Percentiles rank a stretch among this genome's conserved stretches.
Conservation (phyloP, 2,329 filamentous ascomycete species). For the Xylariaceae sp. region DNA sequence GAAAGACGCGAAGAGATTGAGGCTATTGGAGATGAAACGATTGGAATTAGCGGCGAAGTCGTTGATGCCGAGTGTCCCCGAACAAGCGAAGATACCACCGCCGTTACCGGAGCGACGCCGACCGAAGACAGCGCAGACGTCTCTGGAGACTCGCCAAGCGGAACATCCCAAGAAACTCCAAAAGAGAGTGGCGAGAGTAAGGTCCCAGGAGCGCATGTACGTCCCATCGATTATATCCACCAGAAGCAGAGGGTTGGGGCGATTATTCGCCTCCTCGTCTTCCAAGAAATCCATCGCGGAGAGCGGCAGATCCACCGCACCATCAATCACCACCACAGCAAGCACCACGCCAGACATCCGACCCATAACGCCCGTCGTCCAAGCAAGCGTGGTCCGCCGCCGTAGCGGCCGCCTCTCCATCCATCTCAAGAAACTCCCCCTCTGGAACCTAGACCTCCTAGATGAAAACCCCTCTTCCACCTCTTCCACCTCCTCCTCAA, state of each 20-base stretch:
- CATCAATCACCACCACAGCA: conserved; percentile 22
- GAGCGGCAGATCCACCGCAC: conserved; percentile 20
- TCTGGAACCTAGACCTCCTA: conserved; percentile 28
- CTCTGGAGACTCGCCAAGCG: conserved; percentile 20
- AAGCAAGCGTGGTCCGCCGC: conserved; percentile 28
- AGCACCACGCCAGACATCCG: conserved; percentile 15
- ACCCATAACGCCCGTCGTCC: conserved; percentile 26
- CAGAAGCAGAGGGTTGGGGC: conserved; percentile 20
- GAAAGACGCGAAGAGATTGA: conserved; percentile 28
- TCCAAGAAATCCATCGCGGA: conserved; percentile 26
- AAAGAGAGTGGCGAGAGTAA: conserved; percentile 27
- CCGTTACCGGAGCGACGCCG: conserved; percentile 4
- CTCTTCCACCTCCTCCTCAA: too few species aligned
- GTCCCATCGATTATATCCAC: conserved; percentile 11
- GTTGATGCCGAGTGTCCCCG: too few species aligned
- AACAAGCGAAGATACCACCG: too few species aligned
- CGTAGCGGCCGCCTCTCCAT: conserved; percentile 30
- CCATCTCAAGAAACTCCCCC: conserved; percentile 31
- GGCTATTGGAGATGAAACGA: conserved; percentile 16
- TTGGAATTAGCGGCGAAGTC: too few species aligned
- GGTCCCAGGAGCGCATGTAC: conserved; percentile 12
- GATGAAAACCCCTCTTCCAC: conserved; percentile 14
- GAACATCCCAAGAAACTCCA: conserved; percentile 11
- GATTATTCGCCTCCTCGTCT: conserved; percentile 19
- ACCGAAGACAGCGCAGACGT: conserved; percentile 25